Evolutionary conservation across 352 stramenopile genomes (phyloP).

Genomic region (Globisporangium carolinianum): DNA sequence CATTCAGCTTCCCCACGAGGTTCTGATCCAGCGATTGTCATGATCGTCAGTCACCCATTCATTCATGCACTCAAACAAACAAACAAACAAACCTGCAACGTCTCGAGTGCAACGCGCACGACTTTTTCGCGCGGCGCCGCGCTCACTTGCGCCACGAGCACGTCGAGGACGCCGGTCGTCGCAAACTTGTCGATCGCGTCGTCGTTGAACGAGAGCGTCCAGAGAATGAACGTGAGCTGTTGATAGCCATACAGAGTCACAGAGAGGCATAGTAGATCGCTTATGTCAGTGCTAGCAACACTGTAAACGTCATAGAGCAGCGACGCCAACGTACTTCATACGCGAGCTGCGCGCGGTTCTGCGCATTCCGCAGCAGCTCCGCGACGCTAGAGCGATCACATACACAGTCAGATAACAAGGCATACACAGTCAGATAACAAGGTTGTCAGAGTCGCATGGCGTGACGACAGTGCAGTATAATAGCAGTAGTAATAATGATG

Average conservation of each 20-base stretch:
- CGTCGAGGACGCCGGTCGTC: conserved; percentile 51
- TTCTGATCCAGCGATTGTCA: conserved; percentile 29
- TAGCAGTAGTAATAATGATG: not conserved
- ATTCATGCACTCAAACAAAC: not conserved
- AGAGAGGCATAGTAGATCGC: not conserved
- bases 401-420: not conserved
- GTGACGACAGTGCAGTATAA: not conserved
- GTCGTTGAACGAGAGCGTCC: conserved; percentile 92
- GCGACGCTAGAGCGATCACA: conserved; percentile 31
- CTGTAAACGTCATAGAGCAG: not conserved
- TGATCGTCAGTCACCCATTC: too few species aligned
- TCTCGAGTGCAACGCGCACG: conserved; percentile 91
- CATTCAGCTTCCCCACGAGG: conserved; percentile 69
- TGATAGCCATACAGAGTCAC: not conserved
- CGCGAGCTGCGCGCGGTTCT: conserved; percentile 90
- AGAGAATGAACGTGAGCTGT: conserved; percentile 95
- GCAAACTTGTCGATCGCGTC: conserved; percentile 80
- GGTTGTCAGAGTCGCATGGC: too few species aligned
- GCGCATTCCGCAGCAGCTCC: conserved; percentile 67
- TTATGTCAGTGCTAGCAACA: not conserved
- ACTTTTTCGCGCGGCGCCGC: conserved; percentile 96
- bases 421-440: not conserved
- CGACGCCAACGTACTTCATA: conserved; percentile 72
- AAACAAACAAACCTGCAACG: conserved; percentile 61
- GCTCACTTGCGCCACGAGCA: conserved; percentile 77